A percentile compares a stretch with the other conserved stretches of the same genome.
phyloP scores from a whole-genome alignment of 202 grass and related monocot genomes.

The Setaria italica region DNA sequence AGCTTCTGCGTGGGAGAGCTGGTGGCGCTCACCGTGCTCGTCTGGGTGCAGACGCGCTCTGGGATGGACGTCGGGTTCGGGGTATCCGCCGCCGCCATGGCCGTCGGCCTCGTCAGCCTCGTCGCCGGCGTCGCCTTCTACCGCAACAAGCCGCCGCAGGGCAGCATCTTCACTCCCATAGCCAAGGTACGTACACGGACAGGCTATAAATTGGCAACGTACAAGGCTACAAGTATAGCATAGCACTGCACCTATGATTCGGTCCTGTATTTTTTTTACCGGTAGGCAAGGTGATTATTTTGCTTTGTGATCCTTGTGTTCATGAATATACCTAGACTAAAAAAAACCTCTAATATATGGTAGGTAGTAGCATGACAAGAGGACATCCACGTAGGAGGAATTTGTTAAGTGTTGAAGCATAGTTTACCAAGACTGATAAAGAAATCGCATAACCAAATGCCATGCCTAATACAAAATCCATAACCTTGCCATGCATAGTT shows the following conservation, averaged over 20 bases:
- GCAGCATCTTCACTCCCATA: slow-evolving; percentile 88
- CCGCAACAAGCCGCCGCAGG: slow-evolving; percentile 86
- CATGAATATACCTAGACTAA: neutral
- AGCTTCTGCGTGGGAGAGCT: slow-evolving; percentile 96
- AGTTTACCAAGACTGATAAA: neutral
- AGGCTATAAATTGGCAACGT: too few species aligned
- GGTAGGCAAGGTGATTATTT: neutral
- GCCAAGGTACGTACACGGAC: slow-evolving; percentile 53
- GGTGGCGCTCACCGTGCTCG: slow-evolving; percentile 78
- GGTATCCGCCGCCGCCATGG: slow-evolving; percentile 77
- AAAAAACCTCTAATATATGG: neutral
- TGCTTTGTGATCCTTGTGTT: neutral
- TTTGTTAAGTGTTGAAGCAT: neutral
- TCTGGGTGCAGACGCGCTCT: slow-evolving; percentile 88
- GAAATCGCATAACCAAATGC: neutral
- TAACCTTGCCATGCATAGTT: neutral
- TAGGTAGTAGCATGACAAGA: neutral
- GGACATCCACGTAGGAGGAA: neutral
- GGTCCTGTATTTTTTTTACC: too few species aligned
- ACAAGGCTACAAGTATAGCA: too few species aligned
- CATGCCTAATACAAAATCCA: neutral
- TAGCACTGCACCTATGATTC: too few species aligned
- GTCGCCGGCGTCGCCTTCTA: slow-evolving; percentile 73
- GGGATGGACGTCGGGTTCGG: slow-evolving; percentile 91
- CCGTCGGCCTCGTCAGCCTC: slow-evolving; percentile 58